Conservation (phyloP, 768 basidiomycete species). For the Rhodosporidiobolus sp. region DNA sequence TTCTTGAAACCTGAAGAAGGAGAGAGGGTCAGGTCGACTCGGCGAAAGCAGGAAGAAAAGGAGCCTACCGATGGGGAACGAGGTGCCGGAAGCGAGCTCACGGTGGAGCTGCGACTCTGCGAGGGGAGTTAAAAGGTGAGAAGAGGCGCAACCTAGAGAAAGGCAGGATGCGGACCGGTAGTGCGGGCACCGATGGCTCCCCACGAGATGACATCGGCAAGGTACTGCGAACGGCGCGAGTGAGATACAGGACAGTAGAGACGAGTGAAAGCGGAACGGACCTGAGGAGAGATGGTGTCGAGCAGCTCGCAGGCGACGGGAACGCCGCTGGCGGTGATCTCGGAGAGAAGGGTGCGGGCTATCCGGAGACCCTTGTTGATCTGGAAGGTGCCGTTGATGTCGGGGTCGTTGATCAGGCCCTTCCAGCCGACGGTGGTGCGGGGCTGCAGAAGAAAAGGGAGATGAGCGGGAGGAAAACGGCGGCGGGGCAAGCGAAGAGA, state of each 20-base stretch:
- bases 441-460: conserved; percentile 61
- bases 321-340: conserved; percentile 81
- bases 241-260: neutral
- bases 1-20: conserved; percentile 81
- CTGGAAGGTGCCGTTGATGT: conserved; percentile 88
- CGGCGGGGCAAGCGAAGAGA: neutral
- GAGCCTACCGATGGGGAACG: conserved; percentile 73
- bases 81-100: conserved; percentile 90
- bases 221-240: conserved; percentile 33
- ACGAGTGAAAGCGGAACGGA: neutral
- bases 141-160: rapidly evolving
- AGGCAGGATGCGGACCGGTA: conserved; percentile 51
- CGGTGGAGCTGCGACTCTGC: conserved; percentile 89
- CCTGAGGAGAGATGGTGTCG: conserved; percentile 57
- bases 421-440: conserved; percentile 88
- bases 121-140: neutral
- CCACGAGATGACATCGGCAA: conserved; percentile 69
- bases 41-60: neutral
- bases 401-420: conserved; percentile 75
- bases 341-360: conserved; percentile 82
- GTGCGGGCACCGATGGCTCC: conserved; percentile 96
- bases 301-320: conserved; percentile 93
- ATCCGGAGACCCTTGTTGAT: conserved; percentile 95
- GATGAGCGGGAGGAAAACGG: neutral
- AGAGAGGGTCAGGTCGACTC: neutral